Evolutionary conservation across 116 monocot species (phyloP), one percentile per base, ranked within the genome.

Genomic region (Dioscorea cayenensis): DNA sequence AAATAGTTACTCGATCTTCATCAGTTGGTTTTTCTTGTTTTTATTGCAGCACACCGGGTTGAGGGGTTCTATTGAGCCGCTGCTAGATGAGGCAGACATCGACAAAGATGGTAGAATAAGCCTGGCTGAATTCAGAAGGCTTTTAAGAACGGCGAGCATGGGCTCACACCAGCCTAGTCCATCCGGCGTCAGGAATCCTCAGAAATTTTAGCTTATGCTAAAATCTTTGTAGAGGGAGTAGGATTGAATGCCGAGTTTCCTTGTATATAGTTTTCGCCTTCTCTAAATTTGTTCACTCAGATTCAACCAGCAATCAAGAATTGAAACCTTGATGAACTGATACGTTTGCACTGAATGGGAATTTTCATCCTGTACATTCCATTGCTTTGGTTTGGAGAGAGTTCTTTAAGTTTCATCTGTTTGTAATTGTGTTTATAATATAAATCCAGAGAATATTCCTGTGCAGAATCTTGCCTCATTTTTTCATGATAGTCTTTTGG

Each of bases 21-120:
- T 62, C 2, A 7, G 5, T 62, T 11, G 1, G 23, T 25, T 60
- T 5, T 35, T 7, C 25, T 35, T 51, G 9, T 67, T 60, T 37
- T 4, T 9, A 12, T 65, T 28, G 13, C 89, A 95, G 91, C 84
- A 84, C 63, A 75, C 84, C 36, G 95, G 95, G 17, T 52, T 91
- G 64, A 86, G 75, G 76, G 91, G 86, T 21, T 95, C 91, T 20
- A 86, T 89, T 25, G 84, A 89, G 22, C 78, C 84, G 3, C 67
- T 86, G 28, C 51, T 95, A 14, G 91, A 91, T 71, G 95, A 95
- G 69, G 95, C 88, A 17, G 95, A 95, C 73, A 78, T 86, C n/a
- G 86, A 95, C 71, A 95, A 84, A 63, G 94, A 95, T 71, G 94
- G 94, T 19, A 95, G 71, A 78, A 91, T 95, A 78, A 92, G 92